Evolutionary conservation across 306 rosid genomes (phyloP).

Genomic region (Sicyos edulis): DNA sequence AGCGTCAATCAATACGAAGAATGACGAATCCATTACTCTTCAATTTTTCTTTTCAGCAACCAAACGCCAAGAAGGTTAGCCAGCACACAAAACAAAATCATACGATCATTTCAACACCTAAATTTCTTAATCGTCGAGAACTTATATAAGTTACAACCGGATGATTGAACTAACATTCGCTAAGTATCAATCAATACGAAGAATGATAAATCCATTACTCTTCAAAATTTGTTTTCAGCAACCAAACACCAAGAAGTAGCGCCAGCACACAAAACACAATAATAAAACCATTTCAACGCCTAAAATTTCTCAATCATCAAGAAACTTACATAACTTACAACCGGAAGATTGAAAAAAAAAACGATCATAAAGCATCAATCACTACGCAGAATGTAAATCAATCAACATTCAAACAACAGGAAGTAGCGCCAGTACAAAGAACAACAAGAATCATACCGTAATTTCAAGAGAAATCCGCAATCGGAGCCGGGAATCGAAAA

Average conservation of each 20-base stretch:
- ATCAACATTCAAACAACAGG: neutral
- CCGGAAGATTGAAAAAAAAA: too few relatives aligned
- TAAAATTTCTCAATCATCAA: too few relatives aligned
- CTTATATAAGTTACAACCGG: neutral
- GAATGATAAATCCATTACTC: neutral
- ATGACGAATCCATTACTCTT: too few relatives aligned
- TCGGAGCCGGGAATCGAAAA: neutral
- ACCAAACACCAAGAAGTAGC: too few relatives aligned
- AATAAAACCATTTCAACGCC: too few relatives aligned
- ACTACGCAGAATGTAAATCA: neutral
- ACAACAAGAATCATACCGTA: constrained; percentile 11
- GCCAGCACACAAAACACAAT: too few relatives aligned
- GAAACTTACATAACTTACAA: too few relatives aligned
- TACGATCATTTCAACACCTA: neutral
- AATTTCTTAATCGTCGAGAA: neutral
- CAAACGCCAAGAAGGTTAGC: too few relatives aligned
- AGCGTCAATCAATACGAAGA: neutral
- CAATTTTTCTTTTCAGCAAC: too few relatives aligned
- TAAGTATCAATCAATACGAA: neutral
- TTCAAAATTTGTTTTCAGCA: too few relatives aligned
- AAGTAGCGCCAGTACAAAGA: neutral
- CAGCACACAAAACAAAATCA: neutral
- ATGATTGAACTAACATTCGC: neutral
- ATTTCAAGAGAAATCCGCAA: neutral
- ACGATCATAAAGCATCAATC: too few relatives aligned